Percentiles rank a stretch among this genome's conserved stretches.
phyloP scores from a whole-genome alignment of 2,329 filamentous ascomycete species.

The Alternaria conjuncta region DNA sequence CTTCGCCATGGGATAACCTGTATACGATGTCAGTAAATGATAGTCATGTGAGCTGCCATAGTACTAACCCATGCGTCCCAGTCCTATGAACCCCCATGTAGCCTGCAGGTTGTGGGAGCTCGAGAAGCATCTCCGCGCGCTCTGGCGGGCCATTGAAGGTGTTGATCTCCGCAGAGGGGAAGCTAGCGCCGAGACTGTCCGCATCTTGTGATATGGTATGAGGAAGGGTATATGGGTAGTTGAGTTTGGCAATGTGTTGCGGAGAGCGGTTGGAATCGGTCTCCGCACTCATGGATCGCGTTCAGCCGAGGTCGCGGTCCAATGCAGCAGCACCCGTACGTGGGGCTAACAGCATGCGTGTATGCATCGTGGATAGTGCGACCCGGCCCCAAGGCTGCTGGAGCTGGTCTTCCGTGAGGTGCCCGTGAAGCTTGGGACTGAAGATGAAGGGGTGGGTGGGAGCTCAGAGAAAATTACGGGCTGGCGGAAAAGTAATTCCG shows the following conservation, averaged over 20 bases:
- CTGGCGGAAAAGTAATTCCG: conserved; percentile 24
- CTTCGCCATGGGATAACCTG: conserved; percentile 75
- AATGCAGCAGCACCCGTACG: conserved; percentile 13
- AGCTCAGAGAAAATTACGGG: conserved; percentile 13
- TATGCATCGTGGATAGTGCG: conserved; percentile 7
- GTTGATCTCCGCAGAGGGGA: conserved; percentile 35
- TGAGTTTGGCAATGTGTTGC: conserved; percentile 24
- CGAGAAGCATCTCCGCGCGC: conserved; percentile 52
- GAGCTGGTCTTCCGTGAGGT: conserved; percentile 9
- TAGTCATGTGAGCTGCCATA: conserved; percentile 26
- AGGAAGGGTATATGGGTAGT: conserved; percentile 21
- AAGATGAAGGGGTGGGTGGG: conserved; percentile 7
- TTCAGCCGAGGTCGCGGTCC: conserved; percentile 43
- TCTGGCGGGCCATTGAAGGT: conserved; percentile 23
- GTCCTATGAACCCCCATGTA: conserved; percentile 59
- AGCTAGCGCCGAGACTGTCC: conserved; percentile 34
- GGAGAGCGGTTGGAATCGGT: conserved; percentile 38
- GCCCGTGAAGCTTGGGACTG: conserved; percentile 13
- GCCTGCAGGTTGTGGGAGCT: conserved; percentile 51
- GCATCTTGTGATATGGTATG: conserved; percentile 33
- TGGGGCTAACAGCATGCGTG: background rate
- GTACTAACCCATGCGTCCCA: conserved; percentile 57
- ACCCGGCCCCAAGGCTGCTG: background rate
- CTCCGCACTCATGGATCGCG: conserved; percentile 37
- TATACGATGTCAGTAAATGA: conserved; percentile 15